Evolutionary conservation across 2,329 filamentous ascomycete species (phyloP).

Genomic region (Fusarium brevicatenulatum): DNA sequence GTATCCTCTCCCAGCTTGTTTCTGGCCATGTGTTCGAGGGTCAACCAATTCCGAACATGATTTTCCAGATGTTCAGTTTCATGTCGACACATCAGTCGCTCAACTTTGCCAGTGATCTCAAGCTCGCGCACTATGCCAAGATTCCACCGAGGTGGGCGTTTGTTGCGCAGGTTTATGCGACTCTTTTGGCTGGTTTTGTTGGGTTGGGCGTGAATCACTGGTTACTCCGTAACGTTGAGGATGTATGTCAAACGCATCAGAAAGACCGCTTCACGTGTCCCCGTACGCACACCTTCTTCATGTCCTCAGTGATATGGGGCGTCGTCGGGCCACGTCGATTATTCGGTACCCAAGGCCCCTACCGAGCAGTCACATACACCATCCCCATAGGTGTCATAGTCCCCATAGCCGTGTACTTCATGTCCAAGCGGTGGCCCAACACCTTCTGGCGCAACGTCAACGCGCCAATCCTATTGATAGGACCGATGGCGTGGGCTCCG

Average conservation of each 20-base stretch:
- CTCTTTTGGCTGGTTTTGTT: conserved; percentile 63
- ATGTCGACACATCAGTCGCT: conserved; percentile 70
- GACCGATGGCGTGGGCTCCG: conserved; percentile 41
- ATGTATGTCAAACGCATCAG: conserved; percentile 64
- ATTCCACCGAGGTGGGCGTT: conserved; percentile 65
- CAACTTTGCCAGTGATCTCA: conserved; percentile 68
- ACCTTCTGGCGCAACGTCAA: conserved; percentile 40
- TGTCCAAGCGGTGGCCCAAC: conserved; percentile 32
- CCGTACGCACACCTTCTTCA: conserved; percentile 64
- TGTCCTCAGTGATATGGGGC: conserved; percentile 73
- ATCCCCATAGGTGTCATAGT: conserved; percentile 35
- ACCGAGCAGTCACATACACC: conserved; percentile 29
- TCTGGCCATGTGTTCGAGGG: conserved; percentile 74
- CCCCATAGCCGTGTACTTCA: conserved; percentile 31
- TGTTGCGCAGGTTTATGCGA: conserved; percentile 63
- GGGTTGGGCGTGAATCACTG: conserved; percentile 70
- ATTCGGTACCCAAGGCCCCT: conserved; percentile 53
- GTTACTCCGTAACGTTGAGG: conserved; percentile 64
- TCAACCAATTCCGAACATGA: conserved; percentile 73
- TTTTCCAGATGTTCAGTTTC: conserved; percentile 76
- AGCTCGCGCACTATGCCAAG: conserved; percentile 72
- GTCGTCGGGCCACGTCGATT: conserved; percentile 73
- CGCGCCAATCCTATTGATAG: conserved; percentile 37
- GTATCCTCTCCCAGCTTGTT: conserved; percentile 73
- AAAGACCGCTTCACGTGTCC: conserved; percentile 63